Evolutionary conservation across 177 flowering plant species (phyloP).

Genomic region (Vitis hybrid): DNA sequence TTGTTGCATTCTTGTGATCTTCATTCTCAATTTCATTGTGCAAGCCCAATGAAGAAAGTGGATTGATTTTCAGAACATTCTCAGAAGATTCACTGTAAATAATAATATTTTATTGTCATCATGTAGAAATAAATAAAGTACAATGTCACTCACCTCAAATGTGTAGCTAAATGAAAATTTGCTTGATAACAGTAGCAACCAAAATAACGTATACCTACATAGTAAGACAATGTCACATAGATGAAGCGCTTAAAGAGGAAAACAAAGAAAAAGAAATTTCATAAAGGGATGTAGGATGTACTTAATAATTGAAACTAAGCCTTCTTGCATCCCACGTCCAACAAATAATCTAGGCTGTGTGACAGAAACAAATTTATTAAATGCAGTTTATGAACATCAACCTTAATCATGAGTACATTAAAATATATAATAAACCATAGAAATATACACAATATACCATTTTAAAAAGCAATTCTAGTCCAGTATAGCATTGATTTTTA

Average conservation of each 20-base stretch:
- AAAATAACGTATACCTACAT: slow-evolving; percentile 75
- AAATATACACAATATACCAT: neutral
- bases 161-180: slow-evolving; percentile 86
- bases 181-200: slow-evolving; percentile 66
- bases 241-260: slow-evolving; percentile 2
- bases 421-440: neutral
- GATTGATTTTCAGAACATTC: neutral
- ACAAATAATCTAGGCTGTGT: slow-evolving; percentile 77
- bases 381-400: neutral
- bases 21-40: no score
- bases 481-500: no score
- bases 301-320: slow-evolving; percentile 64
- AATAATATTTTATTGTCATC: neutral
- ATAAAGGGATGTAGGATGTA: slow-evolving; percentile 25
- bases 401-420: neutral
- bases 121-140: neutral
- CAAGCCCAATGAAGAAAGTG: neutral
- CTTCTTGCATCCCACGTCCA: slow-evolving; percentile 98
- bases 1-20: no score
- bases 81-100: neutral
- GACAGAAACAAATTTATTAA: slow-evolving; percentile 9
- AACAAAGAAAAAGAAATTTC: slow-evolving; percentile 7
- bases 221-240: slow-evolving; percentile 6
- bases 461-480: no score
- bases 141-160: slow-evolving; percentile 62